Conservation (phyloP, 768 basidiomycete species). For the Tubosaeta sp. region DNA sequence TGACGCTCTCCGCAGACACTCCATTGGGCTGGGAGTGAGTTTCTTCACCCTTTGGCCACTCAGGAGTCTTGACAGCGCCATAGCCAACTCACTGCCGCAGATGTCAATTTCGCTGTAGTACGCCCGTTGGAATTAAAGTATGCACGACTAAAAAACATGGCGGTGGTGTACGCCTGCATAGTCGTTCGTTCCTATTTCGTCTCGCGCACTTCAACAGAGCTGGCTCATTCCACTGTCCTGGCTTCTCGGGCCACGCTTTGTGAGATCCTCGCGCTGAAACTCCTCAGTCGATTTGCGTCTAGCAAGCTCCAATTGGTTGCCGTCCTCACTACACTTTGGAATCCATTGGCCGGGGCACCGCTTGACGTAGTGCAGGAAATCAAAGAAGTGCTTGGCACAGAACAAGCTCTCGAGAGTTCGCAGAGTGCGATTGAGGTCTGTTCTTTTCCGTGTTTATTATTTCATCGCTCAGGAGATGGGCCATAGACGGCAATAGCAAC, state of each 20-base stretch:
- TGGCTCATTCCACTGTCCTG: constrained; percentile 77
- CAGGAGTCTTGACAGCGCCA: constrained; percentile 2
- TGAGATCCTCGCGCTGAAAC: constrained; percentile 87
- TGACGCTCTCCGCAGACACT: constrained; percentile 44
- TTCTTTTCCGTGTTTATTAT: constrained; percentile 8
- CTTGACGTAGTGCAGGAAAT: constrained; percentile 64
- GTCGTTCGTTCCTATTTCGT: constrained; percentile 79
- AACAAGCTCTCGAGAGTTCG: constrained; percentile 55
- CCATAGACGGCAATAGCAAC: constrained; percentile 87
- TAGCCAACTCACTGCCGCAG: constrained; percentile 79
- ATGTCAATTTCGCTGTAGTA: constrained; percentile 77
- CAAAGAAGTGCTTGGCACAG: constrained; percentile 49
- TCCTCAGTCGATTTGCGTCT: constrained; percentile 68
- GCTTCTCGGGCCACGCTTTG: constrained; percentile 70
- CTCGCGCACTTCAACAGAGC: constrained; percentile 58
- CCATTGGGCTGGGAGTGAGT: constrained; percentile 80
- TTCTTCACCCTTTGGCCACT: not conserved
- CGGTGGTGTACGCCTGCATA: constrained; percentile 72
- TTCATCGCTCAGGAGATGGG: not conserved
- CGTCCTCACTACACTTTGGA: constrained; percentile 80
- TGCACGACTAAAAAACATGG: constrained; percentile 70
- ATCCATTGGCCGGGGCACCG: constrained; percentile 76
- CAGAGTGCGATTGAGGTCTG: constrained; percentile 85
- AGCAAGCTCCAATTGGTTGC: constrained; percentile 72
- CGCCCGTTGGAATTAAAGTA: constrained; percentile 77